phyloP scores from a whole-genome alignment of 306 rosid species.

The Hylodesmum podocarpum region DNA sequence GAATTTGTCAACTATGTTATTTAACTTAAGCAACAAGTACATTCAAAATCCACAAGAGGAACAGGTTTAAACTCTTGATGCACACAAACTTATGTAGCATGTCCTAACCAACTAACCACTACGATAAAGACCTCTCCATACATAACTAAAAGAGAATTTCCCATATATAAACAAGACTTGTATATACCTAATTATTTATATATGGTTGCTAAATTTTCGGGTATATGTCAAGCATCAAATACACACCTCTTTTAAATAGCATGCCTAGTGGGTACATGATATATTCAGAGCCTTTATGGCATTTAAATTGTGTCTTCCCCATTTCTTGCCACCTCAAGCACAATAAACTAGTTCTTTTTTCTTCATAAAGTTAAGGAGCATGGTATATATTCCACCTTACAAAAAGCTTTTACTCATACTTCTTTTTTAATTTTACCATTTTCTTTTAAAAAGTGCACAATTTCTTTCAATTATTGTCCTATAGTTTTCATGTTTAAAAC shows the following conservation, averaged over 20 bases:
- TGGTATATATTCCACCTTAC: slow-evolving; percentile 14
- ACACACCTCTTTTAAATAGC: neutral
- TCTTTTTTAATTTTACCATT: neutral
- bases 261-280: neutral
- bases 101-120: no score
- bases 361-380: slow-evolving; percentile 17
- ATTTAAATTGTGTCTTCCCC: slow-evolving; percentile 22
- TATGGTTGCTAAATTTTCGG: no score
- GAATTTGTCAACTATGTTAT: no score
- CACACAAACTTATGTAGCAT: no score
- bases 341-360: neutral
- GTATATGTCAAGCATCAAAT: neutral
- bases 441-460: neutral
- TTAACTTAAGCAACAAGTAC: no score
- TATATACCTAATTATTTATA: neutral
- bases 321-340: slow-evolving; percentile 14
- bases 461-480: neutral
- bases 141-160: no score
- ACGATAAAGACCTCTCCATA: no score
- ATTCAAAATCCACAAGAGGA: no score
- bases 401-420: neutral
- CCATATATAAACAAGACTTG: no score
- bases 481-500: neutral
- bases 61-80: no score
- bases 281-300: neutral